These are phyloP conservation scores for Rhododendron ferrugineum DNA, from an alignment of 148 eudicot genomes.

Conservation along the genomic window DNA sequence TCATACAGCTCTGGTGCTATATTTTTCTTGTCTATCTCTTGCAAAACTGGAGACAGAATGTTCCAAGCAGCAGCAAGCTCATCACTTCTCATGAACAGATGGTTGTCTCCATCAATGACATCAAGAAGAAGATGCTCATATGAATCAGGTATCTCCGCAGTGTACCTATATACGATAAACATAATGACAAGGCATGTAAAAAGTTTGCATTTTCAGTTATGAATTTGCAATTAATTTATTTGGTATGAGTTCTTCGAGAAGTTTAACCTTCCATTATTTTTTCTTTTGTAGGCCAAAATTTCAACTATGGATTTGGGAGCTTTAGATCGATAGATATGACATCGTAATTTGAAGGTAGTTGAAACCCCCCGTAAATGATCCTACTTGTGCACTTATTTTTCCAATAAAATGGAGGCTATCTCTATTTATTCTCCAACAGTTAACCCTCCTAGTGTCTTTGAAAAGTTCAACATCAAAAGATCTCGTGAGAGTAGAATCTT, in stretches of 20 bases:
- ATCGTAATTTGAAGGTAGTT: neutral
- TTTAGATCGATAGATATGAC: neutral
- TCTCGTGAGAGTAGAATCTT: neutral
- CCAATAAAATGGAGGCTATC: neutral
- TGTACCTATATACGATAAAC: conserved; percentile 22
- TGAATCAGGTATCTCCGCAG: conserved; percentile 31
- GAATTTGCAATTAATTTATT: neutral
- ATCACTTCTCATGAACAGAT: conserved; percentile 37
- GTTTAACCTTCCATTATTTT: neutral
- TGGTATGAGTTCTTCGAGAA: neutral
- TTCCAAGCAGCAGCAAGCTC: conserved; percentile 38
- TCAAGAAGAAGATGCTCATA: conserved; percentile 34
- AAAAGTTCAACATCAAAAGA: neutral
- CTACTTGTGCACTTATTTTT: neutral
- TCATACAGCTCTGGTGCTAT: conserved; percentile 27
- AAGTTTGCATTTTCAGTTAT: neutral
- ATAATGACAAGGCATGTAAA: neutral
- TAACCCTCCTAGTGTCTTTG: neutral
- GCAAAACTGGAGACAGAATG: conserved; percentile 24
- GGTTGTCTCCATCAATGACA: conserved; percentile 39
- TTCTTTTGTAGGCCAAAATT: neutral
- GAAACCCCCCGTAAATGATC: neutral
- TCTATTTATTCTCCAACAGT: neutral
- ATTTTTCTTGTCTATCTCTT: conserved; percentile 25
- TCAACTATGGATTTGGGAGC: neutral